Conservation (phyloP, 1,284 basidiomycete species). For the Sanghuangporus weigelae region DNA sequence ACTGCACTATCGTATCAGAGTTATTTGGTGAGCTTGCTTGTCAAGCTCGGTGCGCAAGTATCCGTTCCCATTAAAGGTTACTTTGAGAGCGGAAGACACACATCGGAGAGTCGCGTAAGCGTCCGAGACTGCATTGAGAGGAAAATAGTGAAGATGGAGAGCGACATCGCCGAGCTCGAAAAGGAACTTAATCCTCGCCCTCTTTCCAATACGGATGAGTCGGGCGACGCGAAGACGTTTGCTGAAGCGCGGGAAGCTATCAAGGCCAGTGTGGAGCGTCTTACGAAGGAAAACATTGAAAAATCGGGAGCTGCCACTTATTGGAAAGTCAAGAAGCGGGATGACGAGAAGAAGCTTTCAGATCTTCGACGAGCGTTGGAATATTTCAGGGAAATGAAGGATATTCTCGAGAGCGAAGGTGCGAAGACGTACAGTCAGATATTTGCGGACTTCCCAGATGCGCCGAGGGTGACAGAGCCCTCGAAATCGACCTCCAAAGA, state of each 20-base stretch:
- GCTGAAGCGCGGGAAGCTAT: background rate
- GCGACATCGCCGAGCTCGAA: conserved; percentile 20
- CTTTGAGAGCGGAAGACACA: conserved; percentile 19
- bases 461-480: background rate
- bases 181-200: conserved; percentile 6
- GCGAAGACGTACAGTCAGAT: conserved; percentile 43
- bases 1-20: conserved; percentile 34
- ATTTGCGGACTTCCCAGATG: conserved; percentile 26
- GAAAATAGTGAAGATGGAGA: conserved; percentile 25
- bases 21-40: conserved; percentile 38
- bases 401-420: conserved; percentile 31
- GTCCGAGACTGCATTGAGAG: conserved; percentile 37
- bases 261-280: background rate
- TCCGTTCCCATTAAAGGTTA: conserved; percentile 30
- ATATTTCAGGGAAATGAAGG: conserved; percentile 34
- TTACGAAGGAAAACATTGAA: background rate
- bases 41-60: conserved; percentile 38
- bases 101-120: conserved; percentile 23
- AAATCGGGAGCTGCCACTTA: background rate
- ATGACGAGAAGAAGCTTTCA: background rate
- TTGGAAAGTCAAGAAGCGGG: background rate
- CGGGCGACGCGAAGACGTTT: conserved; percentile 7
- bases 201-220: background rate
- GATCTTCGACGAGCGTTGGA: conserved; percentile 20
- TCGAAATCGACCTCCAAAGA: background rate